Evolutionary conservation across 108 stramenopile species (phyloP), one percentile per base, ranked within the genome.

Genomic region (Epithemia pelagica): DNA sequence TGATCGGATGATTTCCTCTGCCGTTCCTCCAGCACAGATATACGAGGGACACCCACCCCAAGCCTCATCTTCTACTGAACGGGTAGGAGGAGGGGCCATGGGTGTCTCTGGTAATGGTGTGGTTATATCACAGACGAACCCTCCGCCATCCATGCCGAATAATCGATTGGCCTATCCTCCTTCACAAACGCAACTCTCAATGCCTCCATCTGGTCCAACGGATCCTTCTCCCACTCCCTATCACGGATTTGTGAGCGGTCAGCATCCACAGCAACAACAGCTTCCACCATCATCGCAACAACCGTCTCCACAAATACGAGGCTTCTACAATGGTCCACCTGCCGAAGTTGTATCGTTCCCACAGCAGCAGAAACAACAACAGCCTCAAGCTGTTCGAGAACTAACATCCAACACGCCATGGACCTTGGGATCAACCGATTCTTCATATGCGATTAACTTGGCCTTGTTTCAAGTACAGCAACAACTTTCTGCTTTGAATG

Each of bases 391-490:
- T 18, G 56, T 27, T 18, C 56, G 26, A 19, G 25, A 23, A 26
- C 8, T 74, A 33, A 46, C 37, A 46, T 15, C 37, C 37, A 58
- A 67, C 27, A 63, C 68, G 52, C 80, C 82, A 29, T 83, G 80
- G 82, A 71, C 82, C 1, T 58, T 73, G 22, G 85, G 79, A 32
- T 74, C 76, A 30, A 79, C 80, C 15, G 80, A 76, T 68, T 78
- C 78, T n/a, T 58, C 78, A 19, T 71, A 62, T 63, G 77, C 79
- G 0, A 70, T 46, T 20, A 30, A 54, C 20, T 23, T 76, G 55
- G 65, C 67, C 24, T 25, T 75, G 19, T 58, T 69, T 53, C 70
- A 75, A 67, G 62, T 69, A 30, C 65, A 76, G 25, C 74, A 72
- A 33, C 58, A 71, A 66, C 26, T 58, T 7, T 7, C 56, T 26